These are phyloP conservation scores for Penicillium canariense DNA, from an alignment of 495 filamentous ascomycete genomes.

Conservation along the genomic window DNA sequence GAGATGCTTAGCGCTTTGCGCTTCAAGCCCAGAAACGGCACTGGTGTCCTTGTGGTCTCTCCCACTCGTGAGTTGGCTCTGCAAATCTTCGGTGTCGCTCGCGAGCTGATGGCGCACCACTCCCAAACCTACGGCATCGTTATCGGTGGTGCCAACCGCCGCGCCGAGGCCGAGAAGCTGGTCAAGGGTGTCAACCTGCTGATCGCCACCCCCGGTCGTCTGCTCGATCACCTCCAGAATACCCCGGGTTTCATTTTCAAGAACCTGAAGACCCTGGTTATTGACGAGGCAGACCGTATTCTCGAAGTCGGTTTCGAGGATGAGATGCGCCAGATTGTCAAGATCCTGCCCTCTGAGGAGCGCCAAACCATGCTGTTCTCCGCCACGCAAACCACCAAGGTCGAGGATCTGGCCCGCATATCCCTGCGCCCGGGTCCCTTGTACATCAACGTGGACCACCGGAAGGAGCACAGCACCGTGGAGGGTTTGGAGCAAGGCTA, in stretches of 20 bases:
- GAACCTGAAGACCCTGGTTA: conserved; percentile 83
- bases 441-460: conserved; percentile 90
- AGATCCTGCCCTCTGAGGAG: conserved; percentile 85
- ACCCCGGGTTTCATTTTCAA: conserved; percentile 91
- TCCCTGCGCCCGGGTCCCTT: conserved; percentile 88
- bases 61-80: conserved; percentile 78
- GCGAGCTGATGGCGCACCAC: conserved; percentile 83
- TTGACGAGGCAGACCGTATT: conserved; percentile 89
- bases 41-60: conserved; percentile 77
- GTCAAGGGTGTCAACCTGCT: conserved; percentile 90
- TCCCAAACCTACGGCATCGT: conserved; percentile 95
- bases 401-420: conserved; percentile 92
- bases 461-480: conserved; percentile 79
- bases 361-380: conserved; percentile 97
- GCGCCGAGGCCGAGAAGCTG: conserved; percentile 92
- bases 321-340: conserved; percentile 95
- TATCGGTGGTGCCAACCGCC: conserved; percentile 90
- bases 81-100: conserved; percentile 93
- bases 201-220: conserved; percentile 87
- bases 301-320: conserved; percentile 98
- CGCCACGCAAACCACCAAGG: conserved; percentile 96
- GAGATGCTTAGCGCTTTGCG: conserved; percentile 90
- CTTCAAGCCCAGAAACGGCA: conserved; percentile 81
- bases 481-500: conserved; percentile 94
- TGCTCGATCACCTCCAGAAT: conserved; percentile 94